Conservation (phyloP, 1,284 basidiomycete species). For the Polyporus tsugae region DNA sequence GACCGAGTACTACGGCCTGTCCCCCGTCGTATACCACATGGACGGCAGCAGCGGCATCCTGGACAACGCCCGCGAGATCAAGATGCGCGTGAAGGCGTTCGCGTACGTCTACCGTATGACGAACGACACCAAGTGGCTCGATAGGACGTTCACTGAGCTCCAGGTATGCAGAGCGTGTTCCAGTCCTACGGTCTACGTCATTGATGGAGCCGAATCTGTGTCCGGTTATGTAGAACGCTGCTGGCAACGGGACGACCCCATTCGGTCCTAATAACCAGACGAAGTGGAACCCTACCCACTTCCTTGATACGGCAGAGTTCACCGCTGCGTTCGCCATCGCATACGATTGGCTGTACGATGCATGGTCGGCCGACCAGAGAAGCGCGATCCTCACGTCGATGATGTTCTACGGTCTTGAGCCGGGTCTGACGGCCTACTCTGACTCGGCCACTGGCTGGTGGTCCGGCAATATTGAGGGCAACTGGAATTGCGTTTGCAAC, state of each 20-base stretch:
- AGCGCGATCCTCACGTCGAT: constrained; percentile 77
- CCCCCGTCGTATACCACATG: constrained; percentile 73
- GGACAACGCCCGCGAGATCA: constrained; percentile 91
- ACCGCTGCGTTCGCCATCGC: constrained; percentile 89
- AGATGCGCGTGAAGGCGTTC: constrained; percentile 92
- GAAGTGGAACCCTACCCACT: constrained; percentile 89
- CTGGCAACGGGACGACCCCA: constrained; percentile 63
- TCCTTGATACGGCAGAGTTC: constrained; percentile 95
- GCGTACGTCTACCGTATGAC: constrained; percentile 92
- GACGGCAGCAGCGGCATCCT: constrained; percentile 93
- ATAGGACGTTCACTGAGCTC: constrained; percentile 87
- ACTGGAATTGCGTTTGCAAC: constrained; percentile 99
- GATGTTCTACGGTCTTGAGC: constrained; percentile 80
- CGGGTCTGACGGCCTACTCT: constrained; percentile 63
- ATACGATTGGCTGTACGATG: constrained; percentile 95
- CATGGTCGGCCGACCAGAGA: constrained; percentile 82
- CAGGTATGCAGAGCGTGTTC: constrained; percentile 56
- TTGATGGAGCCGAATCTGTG: constrained; percentile 11
- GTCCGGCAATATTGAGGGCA: constrained; percentile 69
- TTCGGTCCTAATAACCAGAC: constrained; percentile 69
- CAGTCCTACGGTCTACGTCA: neutral
- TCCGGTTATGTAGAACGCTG: constrained; percentile 62
- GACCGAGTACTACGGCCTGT: constrained; percentile 66
- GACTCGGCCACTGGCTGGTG: constrained; percentile 65
- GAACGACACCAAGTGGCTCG: constrained; percentile 88